phyloP scores from a whole-genome alignment of 2,329 filamentous ascomycete genomes.

The Fusarium newnesense region DNA sequence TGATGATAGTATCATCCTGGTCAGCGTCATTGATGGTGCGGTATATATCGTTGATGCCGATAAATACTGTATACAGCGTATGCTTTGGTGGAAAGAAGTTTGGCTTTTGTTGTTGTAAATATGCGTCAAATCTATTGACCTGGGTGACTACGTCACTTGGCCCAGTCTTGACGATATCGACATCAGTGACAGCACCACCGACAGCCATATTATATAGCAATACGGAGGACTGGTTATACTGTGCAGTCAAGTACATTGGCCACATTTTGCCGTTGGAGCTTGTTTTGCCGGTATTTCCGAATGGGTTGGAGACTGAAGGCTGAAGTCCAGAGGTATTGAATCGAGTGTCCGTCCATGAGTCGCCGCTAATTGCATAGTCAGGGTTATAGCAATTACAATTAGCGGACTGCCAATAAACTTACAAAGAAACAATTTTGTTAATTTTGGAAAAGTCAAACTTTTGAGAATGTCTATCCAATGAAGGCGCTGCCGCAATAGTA shows the following conservation, averaged over 20 bases:
- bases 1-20: neutral
- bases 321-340: slow-evolving; percentile 1
- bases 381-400: accelerated
- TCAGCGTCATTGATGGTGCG: slow-evolving; percentile 6
- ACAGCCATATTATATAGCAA: slow-evolving; percentile 19
- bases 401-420: accelerated
- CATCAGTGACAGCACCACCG: slow-evolving; percentile 13
- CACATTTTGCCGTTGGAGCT: slow-evolving; percentile 24
- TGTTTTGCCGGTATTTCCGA: slow-evolving; percentile 12
- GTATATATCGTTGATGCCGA: slow-evolving; percentile 26
- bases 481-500: neutral
- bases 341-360: slow-evolving; percentile 21
- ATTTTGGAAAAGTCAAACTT: neutral
- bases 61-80: slow-evolving; percentile 7
- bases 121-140: neutral
- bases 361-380: neutral
- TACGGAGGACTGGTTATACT: neutral
- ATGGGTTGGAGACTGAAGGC: neutral
- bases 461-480: neutral
- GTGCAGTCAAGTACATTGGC: slow-evolving; percentile 8
- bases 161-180: slow-evolving; percentile 6
- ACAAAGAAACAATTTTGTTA: neutral
- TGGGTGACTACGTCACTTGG: slow-evolving; percentile 5
- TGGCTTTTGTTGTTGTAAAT: neutral
- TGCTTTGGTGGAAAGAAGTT: neutral